Percentiles rank a stretch among this genome's conserved stretches.
Conservation (phyloP, 371 early-diverging fungal genomes). For the Syncephalis plumigaleata region DNA sequence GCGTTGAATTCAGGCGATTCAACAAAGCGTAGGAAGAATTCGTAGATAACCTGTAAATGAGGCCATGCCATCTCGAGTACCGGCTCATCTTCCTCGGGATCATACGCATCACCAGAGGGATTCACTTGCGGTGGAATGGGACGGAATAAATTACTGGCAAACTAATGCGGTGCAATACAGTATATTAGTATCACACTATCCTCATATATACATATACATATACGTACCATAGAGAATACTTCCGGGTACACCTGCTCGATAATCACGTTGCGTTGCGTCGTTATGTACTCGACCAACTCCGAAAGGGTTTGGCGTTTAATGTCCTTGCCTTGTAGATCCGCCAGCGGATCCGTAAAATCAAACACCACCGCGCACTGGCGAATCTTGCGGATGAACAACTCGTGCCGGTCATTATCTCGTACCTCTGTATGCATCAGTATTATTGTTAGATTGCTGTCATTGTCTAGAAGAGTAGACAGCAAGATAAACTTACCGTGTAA, state of each 20-base stretch:
- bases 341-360: constrained; percentile 79
- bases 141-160: constrained; percentile 80
- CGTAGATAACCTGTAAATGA: constrained; percentile 91
- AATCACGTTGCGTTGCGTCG: constrained; percentile 65
- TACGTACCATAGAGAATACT: constrained; percentile 74
- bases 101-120: constrained; percentile 81
- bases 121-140: constrained; percentile 86
- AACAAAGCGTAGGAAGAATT: constrained; percentile 89
- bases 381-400: constrained; percentile 75
- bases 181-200: not conserved
- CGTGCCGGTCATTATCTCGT: constrained; percentile 38
- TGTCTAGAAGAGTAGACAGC: not conserved
- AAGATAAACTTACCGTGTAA: constrained; percentile 50
- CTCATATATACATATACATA: no score
- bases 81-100: constrained; percentile 97
- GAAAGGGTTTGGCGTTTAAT: constrained; percentile 78
- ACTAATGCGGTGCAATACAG: constrained; percentile 23
- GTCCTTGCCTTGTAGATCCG: constrained; percentile 81
- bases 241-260: constrained; percentile 75
- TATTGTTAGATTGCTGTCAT: not conserved
- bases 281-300: constrained; percentile 84
- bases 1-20: constrained; percentile 94
- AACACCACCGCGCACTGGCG: constrained; percentile 78
- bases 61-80: constrained; percentile 93
- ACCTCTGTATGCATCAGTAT: constrained; percentile 36